Base-by-base conservation (phyloP, 2,329 filamentous ascomycete species). In the Xenosphaeropsis pyriputrescens region DNA sequence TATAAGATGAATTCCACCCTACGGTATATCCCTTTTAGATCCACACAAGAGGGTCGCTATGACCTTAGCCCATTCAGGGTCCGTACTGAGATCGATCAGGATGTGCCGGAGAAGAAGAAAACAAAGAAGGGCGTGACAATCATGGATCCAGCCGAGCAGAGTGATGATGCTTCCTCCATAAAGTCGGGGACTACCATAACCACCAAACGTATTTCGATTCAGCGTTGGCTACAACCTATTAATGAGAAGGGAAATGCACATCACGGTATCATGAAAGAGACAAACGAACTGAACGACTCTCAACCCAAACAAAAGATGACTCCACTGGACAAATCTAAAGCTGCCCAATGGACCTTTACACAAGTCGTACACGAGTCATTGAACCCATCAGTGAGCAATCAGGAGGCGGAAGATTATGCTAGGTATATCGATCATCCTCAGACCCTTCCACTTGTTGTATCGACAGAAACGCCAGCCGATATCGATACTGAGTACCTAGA, bases 1-100 rank as follows among this genome's bases (percentile, higher is more conserved):
- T 94, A 83, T 59, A 86, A 84, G 53, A 84, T 96, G 71, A 93
- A 89, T 52, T 88, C 84, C 1, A 91, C 84, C 4, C 75, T 88
- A 44, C 82, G 81, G 43, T 88, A 89, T 53, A 79, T 89, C 22
- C 81, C 83, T 9, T 70, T 88, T 41, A 79, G 79, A 41, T 73
- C 76, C 2, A 78, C 76, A 4, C 72, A 79, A 48, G 73, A 84
- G 42, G 78, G 79, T 11, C 75, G 75, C 40, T 88, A 85, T 50
- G 84, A 95, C 52, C 68, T 89, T 32, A 94, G 85, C 42, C 89
- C 89, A 1, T 98, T 96, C 56, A 75, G 80, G 29, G 78, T 88
- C 31, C 81, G 86, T 39, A 79, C 68, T 33, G 72, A 77, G 30
- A 58, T 65, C 29, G 70, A 80, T 19, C 64, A 70, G 29, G 70